phyloP scores from a whole-genome alignment of 2,329 filamentous ascomycete genomes.

The Penicillium sclerotiorum region DNA sequence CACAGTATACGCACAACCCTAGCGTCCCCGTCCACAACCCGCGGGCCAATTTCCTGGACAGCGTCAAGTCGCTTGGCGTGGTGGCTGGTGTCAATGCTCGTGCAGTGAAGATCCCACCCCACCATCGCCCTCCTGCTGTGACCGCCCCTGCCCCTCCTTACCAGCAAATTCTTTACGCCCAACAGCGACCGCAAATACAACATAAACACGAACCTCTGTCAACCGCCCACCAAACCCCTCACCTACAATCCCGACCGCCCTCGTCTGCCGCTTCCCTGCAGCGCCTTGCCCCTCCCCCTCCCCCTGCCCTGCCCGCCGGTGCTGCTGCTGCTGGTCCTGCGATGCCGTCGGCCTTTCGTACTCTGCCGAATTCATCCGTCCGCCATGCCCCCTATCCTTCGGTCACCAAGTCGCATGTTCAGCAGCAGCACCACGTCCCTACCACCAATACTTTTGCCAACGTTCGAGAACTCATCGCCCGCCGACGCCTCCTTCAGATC shows the following conservation, averaged over 20 bases:
- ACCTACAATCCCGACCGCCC: slow-evolving; percentile 32
- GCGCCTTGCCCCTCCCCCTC: slow-evolving; percentile 39
- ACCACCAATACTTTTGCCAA: slow-evolving; percentile 45
- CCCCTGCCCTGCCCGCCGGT: slow-evolving; percentile 33
- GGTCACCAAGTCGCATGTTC: slow-evolving; percentile 38
- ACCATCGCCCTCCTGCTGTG: slow-evolving; percentile 28
- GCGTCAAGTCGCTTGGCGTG: slow-evolving; percentile 46
- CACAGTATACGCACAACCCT: slow-evolving; percentile 85
- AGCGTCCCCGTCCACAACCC: slow-evolving; percentile 51
- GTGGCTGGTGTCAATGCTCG: slow-evolving; percentile 25
- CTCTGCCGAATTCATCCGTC: slow-evolving; percentile 39
- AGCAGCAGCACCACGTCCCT: slow-evolving; percentile 33
- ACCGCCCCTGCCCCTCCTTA: slow-evolving; percentile 29
- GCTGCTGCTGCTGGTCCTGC: slow-evolving; percentile 40
- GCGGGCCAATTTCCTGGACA: slow-evolving; percentile 54
- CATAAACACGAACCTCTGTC: slow-evolving; percentile 11
- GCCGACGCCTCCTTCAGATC: slow-evolving; percentile 46
- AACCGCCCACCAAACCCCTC: slow-evolving; percentile 22
- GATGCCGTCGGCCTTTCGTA: slow-evolving; percentile 49
- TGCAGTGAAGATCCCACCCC: slow-evolving; percentile 32
- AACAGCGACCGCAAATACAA: slow-evolving; percentile 20
- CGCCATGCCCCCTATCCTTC: slow-evolving; percentile 43
- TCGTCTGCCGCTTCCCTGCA: slow-evolving; percentile 35
- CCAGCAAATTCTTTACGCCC: slow-evolving; percentile 29
- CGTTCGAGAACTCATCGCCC: slow-evolving; percentile 45